phyloP scores from a whole-genome alignment of 2,329 filamentous ascomycete species.

The Fusarium vanettenii region DNA sequence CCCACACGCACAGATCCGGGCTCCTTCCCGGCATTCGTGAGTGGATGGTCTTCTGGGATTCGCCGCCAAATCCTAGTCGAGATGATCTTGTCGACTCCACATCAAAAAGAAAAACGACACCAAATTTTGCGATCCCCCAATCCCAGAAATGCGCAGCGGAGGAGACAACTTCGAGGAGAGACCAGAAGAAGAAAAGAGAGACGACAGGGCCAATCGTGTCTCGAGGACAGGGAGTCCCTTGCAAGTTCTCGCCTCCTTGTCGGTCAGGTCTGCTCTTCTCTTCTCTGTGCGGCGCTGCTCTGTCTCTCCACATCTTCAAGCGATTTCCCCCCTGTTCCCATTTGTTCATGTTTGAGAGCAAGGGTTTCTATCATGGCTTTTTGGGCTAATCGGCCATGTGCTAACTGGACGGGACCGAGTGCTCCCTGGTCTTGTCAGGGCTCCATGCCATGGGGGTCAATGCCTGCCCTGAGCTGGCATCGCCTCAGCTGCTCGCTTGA shows the following conservation, averaged over 20 bases:
- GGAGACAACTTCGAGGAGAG: conserved; percentile 25
- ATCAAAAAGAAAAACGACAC: conserved; percentile 17
- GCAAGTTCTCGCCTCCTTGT: background rate
- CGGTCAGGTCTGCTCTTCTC: background rate
- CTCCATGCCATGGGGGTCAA: background rate
- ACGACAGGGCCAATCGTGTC: background rate
- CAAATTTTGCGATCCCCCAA: conserved; percentile 14
- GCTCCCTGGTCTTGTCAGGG: background rate
- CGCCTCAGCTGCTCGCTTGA: conserved; percentile 29
- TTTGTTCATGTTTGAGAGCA: background rate
- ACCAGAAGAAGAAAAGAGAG: conserved; percentile 16
- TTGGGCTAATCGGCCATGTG: background rate
- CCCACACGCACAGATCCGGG: conserved; percentile 30
- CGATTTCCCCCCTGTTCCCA: conserved; percentile 5
- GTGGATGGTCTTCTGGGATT: conserved; percentile 13
- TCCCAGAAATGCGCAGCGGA: conserved; percentile 10
- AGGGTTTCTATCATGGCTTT: conserved; percentile 6
- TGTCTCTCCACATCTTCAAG: conserved; percentile 3
- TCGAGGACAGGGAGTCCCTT: background rate
- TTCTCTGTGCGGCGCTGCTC: background rate
- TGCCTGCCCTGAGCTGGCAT: conserved; percentile 5
- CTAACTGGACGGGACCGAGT: background rate
- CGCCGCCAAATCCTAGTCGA: conserved; percentile 1
- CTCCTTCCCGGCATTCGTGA: conserved; percentile 9
- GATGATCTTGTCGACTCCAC: conserved; percentile 33